Conservation (phyloP, 2,329 filamentous ascomycete genomes). For the Claviceps quebecensis region DNA sequence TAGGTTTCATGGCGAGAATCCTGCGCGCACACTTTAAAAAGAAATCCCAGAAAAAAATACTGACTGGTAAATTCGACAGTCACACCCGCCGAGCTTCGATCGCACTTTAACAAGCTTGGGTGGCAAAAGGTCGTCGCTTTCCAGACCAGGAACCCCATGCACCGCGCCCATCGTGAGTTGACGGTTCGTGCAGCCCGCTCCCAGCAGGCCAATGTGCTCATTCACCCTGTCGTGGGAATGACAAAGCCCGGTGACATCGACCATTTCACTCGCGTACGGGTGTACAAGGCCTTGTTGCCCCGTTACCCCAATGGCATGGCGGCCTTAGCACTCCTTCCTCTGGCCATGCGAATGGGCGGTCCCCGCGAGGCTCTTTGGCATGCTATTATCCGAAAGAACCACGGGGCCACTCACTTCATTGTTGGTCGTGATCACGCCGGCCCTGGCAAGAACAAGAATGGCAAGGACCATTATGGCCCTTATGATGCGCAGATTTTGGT, state of each 20-base stretch:
- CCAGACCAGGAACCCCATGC: conserved; percentile 99
- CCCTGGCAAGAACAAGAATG: conserved; percentile 95
- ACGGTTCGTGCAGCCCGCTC: conserved; percentile 92
- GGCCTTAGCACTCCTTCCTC: conserved; percentile 79
- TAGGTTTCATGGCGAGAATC: conserved; percentile 28
- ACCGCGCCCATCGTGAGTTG: conserved; percentile 93
- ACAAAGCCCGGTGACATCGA: conserved; percentile 99
- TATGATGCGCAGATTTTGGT: conserved; percentile 96
- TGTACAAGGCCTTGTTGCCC: conserved; percentile 92
- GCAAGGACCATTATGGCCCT: conserved; percentile 92
- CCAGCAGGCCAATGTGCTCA: conserved; percentile 95
- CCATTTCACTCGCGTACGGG: conserved; percentile 97
- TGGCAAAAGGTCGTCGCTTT: conserved; percentile 97
- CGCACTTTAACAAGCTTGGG: conserved; percentile 98
- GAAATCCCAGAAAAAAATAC: not conserved
- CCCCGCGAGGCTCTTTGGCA: conserved; percentile 99
- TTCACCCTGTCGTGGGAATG: conserved; percentile 94
- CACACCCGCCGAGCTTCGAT: conserved; percentile 83
- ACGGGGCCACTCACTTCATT: conserved; percentile 98
- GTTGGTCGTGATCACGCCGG: conserved; percentile 97
- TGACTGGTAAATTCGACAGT: conserved; percentile 32
- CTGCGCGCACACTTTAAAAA: too few relatives aligned
- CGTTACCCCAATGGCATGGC: conserved; percentile 99
- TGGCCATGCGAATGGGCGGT: conserved; percentile 98
- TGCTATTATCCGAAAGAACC: conserved; percentile 99